These are phyloP conservation scores for Linnemannia hyalina DNA, from an alignment of 192 early-diverging fungal species.

Conservation along the genomic window DNA sequence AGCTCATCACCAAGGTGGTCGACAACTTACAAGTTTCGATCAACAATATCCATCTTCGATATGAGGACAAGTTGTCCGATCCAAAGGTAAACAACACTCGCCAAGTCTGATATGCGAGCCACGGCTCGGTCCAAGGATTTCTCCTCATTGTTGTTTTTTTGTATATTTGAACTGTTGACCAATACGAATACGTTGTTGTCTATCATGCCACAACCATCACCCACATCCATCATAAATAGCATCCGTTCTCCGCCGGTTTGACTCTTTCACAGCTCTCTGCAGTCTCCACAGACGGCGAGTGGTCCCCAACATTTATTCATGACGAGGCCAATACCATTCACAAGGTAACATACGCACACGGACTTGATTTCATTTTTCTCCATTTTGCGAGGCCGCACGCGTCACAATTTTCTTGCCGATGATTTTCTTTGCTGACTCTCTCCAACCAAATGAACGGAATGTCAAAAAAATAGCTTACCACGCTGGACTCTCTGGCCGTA, in stretches of 20 bases:
- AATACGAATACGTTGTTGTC: not conserved
- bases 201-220: not conserved
- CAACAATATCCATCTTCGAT: constrained; percentile 95
- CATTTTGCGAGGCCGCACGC: not conserved
- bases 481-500: constrained; percentile 78
- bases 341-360: constrained; percentile 72
- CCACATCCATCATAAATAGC: constrained; percentile 33
- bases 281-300: constrained; percentile 88
- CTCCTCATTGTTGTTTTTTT: not conserved
- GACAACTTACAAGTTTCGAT: constrained; percentile 97
- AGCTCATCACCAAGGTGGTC: constrained; percentile 92
- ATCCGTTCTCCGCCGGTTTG: constrained; percentile 89
- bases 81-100: constrained; percentile 58
- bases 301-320: constrained; percentile 85
- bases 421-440: constrained; percentile 10
- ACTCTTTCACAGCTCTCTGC: constrained; percentile 93
- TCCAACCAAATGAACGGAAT: not conserved
- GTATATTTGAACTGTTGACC: constrained; percentile 9
- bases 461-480: constrained; percentile 58
- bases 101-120: not conserved
- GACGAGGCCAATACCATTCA: constrained; percentile 84
- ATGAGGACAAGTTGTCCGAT: constrained; percentile 89
- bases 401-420: too few species aligned
- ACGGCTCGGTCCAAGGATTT: constrained; percentile 1
- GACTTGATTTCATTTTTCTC: not conserved